Evolutionary conservation across 2,329 filamentous ascomycete species (phyloP).

Genomic region (Coniella lustricola): DNA sequence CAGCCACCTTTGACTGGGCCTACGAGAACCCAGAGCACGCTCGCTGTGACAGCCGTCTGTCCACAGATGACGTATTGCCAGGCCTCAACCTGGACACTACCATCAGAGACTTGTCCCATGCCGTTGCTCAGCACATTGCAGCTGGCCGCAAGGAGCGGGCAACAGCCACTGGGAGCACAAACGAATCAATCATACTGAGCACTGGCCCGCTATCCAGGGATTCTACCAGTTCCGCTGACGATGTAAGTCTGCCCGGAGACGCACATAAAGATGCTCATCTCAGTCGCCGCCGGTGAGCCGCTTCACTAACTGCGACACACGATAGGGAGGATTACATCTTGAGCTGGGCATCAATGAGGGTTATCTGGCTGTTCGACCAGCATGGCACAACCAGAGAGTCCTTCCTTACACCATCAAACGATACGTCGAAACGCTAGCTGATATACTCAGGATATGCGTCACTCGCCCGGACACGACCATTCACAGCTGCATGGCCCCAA

Average conservation of each 20-base stretch:
- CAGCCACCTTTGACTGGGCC: conserved; percentile 32
- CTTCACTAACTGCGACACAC: not conserved
- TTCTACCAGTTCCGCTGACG: conserved; percentile 17
- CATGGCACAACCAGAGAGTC: conserved; percentile 34
- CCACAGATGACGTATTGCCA: conserved; percentile 27
- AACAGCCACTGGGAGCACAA: not conserved
- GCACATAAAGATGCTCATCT: not conserved
- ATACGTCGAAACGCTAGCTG: conserved; percentile 34
- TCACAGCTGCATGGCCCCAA: conserved; percentile 26
- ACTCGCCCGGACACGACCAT: conserved; percentile 24
- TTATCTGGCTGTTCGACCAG: conserved; percentile 29
- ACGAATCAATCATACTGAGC: conserved; percentile 16
- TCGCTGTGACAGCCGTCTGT: conserved; percentile 19
- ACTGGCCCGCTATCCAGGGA: conserved; percentile 12
- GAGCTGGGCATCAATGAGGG: conserved; percentile 23
- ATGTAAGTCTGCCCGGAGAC: conserved; percentile 18
- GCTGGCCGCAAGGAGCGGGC: not conserved
- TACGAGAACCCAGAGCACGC: conserved; percentile 21
- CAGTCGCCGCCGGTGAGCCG: no score
- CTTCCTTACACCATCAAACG: conserved; percentile 34
- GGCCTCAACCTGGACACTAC: conserved; percentile 23
- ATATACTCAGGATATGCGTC: conserved; percentile 31
- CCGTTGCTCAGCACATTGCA: conserved; percentile 19
- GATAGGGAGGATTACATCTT: conserved; percentile 28
- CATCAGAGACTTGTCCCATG: conserved; percentile 22